These are phyloP conservation scores for Croton setiger DNA, from an alignment of 441 rosid species.

Conservation along the genomic window DNA sequence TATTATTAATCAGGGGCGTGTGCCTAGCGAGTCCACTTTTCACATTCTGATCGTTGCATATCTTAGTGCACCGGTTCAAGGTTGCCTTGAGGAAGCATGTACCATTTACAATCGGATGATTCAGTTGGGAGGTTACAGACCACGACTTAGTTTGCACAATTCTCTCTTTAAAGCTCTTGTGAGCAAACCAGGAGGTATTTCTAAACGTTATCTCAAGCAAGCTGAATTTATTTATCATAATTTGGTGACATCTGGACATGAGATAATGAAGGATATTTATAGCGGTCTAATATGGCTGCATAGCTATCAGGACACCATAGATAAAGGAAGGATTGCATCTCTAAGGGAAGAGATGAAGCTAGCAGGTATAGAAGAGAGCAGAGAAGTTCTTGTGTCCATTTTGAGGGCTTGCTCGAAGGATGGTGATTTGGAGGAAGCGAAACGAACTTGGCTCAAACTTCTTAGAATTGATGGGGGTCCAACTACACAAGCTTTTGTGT, in stretches of 20 bases:
- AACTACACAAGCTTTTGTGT: slow-evolving; percentile 71
- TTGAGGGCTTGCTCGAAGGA: slow-evolving; percentile 70
- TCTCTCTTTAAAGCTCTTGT: slow-evolving; percentile 75
- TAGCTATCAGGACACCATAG: slow-evolving; percentile 69
- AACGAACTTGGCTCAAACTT: slow-evolving; percentile 62
- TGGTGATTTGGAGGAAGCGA: slow-evolving; percentile 62
- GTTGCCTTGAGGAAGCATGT: slow-evolving; percentile 83
- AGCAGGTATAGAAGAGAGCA: slow-evolving; percentile 55
- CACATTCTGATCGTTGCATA: slow-evolving; percentile 78
- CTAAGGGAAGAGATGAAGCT: slow-evolving; percentile 63
- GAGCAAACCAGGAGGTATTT: slow-evolving; percentile 47
- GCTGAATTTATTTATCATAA: slow-evolving; percentile 87
- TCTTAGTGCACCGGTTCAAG: slow-evolving; percentile 61
- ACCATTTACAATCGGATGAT: slow-evolving; percentile 78
- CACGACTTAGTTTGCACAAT: slow-evolving; percentile 67
- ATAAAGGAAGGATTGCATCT: slow-evolving; percentile 46
- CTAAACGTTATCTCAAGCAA: slow-evolving; percentile 63
- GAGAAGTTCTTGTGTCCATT: slow-evolving; percentile 66
- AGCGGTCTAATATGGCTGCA: slow-evolving; percentile 78
- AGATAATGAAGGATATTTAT: slow-evolving; percentile 66
- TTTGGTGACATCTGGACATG: slow-evolving; percentile 57
- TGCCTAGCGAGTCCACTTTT: slow-evolving; percentile 87
- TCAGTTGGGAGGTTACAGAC: slow-evolving; percentile 84
- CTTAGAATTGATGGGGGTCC: slow-evolving; percentile 29
- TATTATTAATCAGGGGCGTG: slow-evolving; percentile 76